Evolutionary conservation across 352 stramenopile genomes (phyloP), one percentile per base, ranked within the genome.

Genomic region (Pythium aristosporum): DNA sequence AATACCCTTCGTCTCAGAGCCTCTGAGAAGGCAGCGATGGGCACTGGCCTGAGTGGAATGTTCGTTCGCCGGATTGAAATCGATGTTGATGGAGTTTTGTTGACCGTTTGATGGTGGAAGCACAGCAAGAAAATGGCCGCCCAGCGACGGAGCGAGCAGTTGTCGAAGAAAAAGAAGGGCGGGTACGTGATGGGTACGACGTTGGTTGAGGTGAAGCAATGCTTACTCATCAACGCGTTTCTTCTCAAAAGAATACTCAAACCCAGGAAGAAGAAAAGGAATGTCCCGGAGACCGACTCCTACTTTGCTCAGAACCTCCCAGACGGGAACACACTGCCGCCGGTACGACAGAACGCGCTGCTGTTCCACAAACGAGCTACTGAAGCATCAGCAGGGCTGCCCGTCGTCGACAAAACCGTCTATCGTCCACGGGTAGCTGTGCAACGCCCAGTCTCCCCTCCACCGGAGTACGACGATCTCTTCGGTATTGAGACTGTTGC

Each of bases 401-500:
- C 28, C 11, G 13, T 23, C 2, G 23, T 13, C 1, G 49, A 56
- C n/a, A 56, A 42, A 11, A 12, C 11, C 4, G 20, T 32, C 18
- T 11, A 32, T 44, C 41, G 21, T 20, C 32, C 57, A 46, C 2
- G 59, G 0, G 60, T 63, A 23, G 55, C 47, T 13, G 34, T 28
- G 4, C 73, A 77, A 51, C 74, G 25, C 3, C 25, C 79, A 0
- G 41, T 69, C 11, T 79, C 77, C 0, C 81, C 71, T 10, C 79
- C 81, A 11, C 79, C 81, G 53, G 67, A 73, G 0, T 88, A 88
- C 51, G 65, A 86, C 44, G 81, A 88, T 34, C 56, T 90, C 6
- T 90, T 90, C 41, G 81, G 77, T 2, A 76, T 90, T 32, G 79
- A 90, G 61, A 90, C 77, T 1, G 57, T 88, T 0, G 28, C 71